Evolutionary conservation across 352 stramenopile genomes (phyloP).

Genomic region (Globisporangium lucens): DNA sequence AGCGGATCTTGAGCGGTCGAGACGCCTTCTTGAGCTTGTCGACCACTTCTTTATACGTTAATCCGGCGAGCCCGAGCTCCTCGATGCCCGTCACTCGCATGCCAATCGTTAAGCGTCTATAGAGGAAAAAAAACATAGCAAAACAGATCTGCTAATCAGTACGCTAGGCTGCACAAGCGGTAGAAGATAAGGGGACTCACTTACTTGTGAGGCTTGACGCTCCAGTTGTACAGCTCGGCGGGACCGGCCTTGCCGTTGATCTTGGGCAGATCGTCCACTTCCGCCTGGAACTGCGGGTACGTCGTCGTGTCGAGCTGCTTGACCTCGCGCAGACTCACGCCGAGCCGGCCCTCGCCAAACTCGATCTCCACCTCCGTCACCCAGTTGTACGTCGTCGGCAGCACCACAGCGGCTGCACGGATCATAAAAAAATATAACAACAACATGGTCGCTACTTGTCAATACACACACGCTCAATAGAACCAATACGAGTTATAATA

Average conservation of each 20-base stretch:
- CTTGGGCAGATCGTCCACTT: slow-evolving; percentile 86
- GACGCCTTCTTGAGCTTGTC: slow-evolving; percentile 69
- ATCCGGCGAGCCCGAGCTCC: slow-evolving; percentile 55
- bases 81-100: slow-evolving; percentile 86
- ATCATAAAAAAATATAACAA: background rate
- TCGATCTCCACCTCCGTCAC: slow-evolving; percentile 81
- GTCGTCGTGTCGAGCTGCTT: slow-evolving; percentile 71
- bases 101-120: slow-evolving; percentile 65
- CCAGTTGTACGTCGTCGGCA: slow-evolving; percentile 74
- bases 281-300: slow-evolving; percentile 85
- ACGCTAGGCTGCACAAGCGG: background rate
- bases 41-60: slow-evolving; percentile 84
- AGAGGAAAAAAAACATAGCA: background rate
- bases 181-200: background rate
- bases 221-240: slow-evolving; percentile 88
- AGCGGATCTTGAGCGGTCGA: slow-evolving; percentile 71
- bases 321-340: slow-evolving; percentile 80
- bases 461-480: background rate
- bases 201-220: slow-evolving; percentile 75
- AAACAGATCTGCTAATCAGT: background rate
- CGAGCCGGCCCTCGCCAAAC: slow-evolving; percentile 74
- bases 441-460: background rate
- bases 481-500: background rate
- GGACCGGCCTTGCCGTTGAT: slow-evolving; percentile 80
- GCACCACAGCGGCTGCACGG: slow-evolving; percentile 8